phyloP scores from a whole-genome alignment of 1,284 basidiomycete genomes.

The Pterula multifida region DNA sequence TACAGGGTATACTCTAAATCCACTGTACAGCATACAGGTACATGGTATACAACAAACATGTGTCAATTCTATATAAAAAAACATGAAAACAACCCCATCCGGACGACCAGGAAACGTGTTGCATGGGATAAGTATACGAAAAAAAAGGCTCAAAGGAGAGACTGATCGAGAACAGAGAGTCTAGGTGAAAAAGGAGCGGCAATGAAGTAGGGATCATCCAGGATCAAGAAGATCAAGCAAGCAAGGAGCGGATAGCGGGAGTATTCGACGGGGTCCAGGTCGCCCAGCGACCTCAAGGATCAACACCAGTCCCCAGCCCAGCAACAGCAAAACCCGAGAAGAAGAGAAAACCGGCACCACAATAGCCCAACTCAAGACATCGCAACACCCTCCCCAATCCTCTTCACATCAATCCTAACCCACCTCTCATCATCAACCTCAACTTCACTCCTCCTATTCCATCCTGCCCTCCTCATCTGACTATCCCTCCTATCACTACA shows the following conservation, averaged over 20 bases:
- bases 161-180: no score
- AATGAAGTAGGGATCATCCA: not conserved
- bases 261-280: not conserved
- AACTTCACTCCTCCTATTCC: constrained; percentile 1
- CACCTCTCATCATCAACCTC: constrained; percentile 1
- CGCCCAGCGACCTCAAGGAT: not conserved
- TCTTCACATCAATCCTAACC: not conserved
- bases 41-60: no score
- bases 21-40: no score
- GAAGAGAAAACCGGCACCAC: not conserved
- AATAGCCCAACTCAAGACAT: not conserved
- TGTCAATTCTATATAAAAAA: no score
- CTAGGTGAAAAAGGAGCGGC: not conserved
- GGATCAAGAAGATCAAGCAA: not conserved
- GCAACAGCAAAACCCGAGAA: not conserved
- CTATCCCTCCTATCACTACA: not conserved
- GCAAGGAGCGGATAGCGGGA: not conserved
- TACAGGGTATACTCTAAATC: no score
- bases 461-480: not conserved
- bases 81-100: no score
- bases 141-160: not conserved
- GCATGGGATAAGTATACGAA: no score
- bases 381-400: not conserved
- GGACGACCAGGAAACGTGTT: no score
- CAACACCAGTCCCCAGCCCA: not conserved